Base-by-base conservation (phyloP, 2,329 filamentous ascomycete genomes). In the Cladophialophora carrionii region DNA sequence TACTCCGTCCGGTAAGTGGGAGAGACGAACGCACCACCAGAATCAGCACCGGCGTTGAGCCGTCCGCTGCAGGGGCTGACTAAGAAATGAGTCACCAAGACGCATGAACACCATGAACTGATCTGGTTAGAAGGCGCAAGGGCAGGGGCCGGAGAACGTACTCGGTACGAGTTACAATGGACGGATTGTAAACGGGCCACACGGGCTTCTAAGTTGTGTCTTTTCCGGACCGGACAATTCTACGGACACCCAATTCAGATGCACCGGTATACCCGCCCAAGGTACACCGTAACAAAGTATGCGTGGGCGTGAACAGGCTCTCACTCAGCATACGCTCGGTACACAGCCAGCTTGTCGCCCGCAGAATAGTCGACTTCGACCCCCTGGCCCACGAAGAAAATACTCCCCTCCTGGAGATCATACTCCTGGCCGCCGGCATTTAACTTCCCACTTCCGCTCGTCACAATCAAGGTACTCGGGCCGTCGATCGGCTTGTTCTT, bases 321-420 rank as follows among this genome's bases (percentile, higher is more conserved):
- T 64, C 66, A 78, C 66, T 78, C 76, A 7, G 74, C 72, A 69
- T 74, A 83, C 7, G 82, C 80, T 49, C 78, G 79, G 74, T 83
- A 85, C 43, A 82, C 73, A 52, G 82, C 77, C 70, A 85, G 70
- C 17, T 75, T 77, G 60, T 79, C 78, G 17, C 73, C 68, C 26
- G 61, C 66, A 1, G 72, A 70, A 22, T 81, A 79, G 52, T 82
- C 77, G 12, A 85, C 65, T 62, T 82, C 79, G 3, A 81, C 77
- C 0, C 84, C 85, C 2, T 85, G 84, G 1, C 84, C 87, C n/a
- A 91, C 77, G 74, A 88, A 91, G 72, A 82, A 91, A 10, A 90
- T 84, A 69, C 80, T 85, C 0, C 89, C 89, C 73, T 87, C 85
- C 29, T 81, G 82, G 53, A 90, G 64, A 32, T 84, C 78, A 63